These are phyloP conservation scores for Mycena floridula DNA, from an alignment of 768 basidiomycete species.

Conservation along the genomic window DNA sequence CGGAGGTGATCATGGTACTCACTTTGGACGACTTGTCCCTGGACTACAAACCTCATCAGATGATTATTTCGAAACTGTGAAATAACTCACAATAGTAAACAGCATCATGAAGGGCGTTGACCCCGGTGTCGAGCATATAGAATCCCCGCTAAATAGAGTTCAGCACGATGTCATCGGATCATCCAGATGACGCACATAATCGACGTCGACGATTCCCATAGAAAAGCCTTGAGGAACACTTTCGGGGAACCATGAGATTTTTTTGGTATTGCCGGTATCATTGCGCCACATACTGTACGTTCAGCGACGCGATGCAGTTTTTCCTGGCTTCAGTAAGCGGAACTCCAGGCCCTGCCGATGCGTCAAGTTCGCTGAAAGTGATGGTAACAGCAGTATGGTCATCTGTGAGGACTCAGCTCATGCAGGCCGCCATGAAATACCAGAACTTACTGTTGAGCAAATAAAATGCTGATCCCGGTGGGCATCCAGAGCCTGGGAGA, in stretches of 20 bases:
- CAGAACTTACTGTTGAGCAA: not conserved
- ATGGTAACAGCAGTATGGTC: not conserved
- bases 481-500: not conserved
- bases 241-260: no score
- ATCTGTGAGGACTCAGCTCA: not conserved
- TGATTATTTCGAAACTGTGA: no score
- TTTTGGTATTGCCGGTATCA: no score
- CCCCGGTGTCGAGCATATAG: not conserved
- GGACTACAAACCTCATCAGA: no score
- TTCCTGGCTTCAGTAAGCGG: not conserved
- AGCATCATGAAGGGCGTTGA: not conserved
- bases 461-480: not conserved
- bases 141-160: not conserved
- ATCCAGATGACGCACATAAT: not conserved
- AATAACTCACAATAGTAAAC: not conserved
- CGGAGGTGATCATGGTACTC: not conserved
- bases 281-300: no score
- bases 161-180: not conserved
- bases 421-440: not conserved
- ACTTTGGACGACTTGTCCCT: not conserved
- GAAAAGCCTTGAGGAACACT: not conserved
- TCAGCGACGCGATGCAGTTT: not conserved
- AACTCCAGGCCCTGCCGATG: no score
- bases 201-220: not conserved
- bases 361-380: not conserved